phyloP scores from a whole-genome alignment of 331 rosid species.

The Rosa hybrid region DNA sequence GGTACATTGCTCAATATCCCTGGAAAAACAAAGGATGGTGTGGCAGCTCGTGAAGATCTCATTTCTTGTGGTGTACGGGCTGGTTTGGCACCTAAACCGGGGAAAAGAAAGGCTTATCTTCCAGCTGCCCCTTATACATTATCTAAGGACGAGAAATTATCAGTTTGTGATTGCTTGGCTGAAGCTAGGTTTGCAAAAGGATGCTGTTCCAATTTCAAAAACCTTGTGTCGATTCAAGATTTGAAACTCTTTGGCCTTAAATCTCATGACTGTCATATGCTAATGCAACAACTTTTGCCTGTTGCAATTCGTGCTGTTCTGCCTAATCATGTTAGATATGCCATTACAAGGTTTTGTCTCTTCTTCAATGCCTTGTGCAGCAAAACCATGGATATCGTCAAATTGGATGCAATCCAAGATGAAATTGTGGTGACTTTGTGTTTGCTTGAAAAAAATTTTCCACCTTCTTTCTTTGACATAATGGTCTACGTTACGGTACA shows the following conservation, averaged over 20 bases:
- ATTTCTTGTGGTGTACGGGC: background rate
- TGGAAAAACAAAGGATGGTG: background rate
- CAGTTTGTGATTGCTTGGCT: background rate
- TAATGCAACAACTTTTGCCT: background rate
- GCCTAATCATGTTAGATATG: background rate
- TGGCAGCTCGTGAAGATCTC: background rate
- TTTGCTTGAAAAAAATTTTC: background rate
- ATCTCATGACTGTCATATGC: background rate
- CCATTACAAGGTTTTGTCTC: background rate
- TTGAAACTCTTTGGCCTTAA: constrained; percentile 5
- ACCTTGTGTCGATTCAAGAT: background rate
- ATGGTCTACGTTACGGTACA: background rate
- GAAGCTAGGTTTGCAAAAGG: background rate
- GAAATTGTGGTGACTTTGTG: background rate
- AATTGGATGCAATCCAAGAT: background rate
- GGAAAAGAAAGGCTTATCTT: background rate
- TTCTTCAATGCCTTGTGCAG: background rate
- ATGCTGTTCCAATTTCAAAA: background rate
- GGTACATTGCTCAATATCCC: background rate
- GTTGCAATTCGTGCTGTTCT: no score
- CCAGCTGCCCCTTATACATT: background rate
- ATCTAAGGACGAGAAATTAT: background rate
- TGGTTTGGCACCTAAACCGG: background rate
- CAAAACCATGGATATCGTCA: background rate
- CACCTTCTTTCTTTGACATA: background rate